A percentile compares a stretch with the other conserved stretches of the same genome.
phyloP scores from a whole-genome alignment of 805 yeast genomes.

The Cyberlindnera americana region DNA sequence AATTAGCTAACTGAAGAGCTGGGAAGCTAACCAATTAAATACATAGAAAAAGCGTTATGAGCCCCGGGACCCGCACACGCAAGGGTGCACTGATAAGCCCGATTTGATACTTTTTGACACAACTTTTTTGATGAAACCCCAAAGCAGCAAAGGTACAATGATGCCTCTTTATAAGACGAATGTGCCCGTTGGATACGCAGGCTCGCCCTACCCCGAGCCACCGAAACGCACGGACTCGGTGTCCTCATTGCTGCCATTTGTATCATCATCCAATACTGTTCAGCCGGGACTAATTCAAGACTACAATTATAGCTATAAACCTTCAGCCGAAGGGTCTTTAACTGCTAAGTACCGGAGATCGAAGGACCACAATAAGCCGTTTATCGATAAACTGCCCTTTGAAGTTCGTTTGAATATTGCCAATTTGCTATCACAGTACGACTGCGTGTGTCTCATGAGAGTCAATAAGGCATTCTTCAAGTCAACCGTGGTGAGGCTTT shows the following conservation, averaged over 20 bases:
- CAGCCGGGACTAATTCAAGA: constrained; percentile 2
- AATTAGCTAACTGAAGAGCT: too few relatives aligned
- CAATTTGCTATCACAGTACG: constrained; percentile 37
- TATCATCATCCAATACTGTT: constrained; percentile 10
- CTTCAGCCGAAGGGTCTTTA: background rate
- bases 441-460: constrained; percentile 32
- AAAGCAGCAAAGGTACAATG: background rate
- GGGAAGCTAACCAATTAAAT: too few relatives aligned
- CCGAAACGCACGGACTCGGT: constrained; percentile 5
- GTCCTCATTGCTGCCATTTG: constrained; percentile 20
- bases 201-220: constrained; percentile 7
- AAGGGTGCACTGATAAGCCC: too few relatives aligned
- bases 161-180: background rate
- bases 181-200: constrained; percentile 18
- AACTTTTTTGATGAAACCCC: background rate
- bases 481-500: constrained; percentile 34
- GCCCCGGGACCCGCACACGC: too few relatives aligned
- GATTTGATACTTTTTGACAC: too few relatives aligned
- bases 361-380: background rate
- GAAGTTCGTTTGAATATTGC: constrained; percentile 35
- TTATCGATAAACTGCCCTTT: constrained; percentile 34
- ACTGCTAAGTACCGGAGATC: background rate
- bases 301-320: constrained; percentile 1
- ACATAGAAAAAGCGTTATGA: too few relatives aligned
- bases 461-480: constrained; percentile 31